A percentile compares a stretch with the other conserved stretches of the same genome.
phyloP scores from a whole-genome alignment of 495 filamentous ascomycete species.

The Halenospora varia region DNA sequence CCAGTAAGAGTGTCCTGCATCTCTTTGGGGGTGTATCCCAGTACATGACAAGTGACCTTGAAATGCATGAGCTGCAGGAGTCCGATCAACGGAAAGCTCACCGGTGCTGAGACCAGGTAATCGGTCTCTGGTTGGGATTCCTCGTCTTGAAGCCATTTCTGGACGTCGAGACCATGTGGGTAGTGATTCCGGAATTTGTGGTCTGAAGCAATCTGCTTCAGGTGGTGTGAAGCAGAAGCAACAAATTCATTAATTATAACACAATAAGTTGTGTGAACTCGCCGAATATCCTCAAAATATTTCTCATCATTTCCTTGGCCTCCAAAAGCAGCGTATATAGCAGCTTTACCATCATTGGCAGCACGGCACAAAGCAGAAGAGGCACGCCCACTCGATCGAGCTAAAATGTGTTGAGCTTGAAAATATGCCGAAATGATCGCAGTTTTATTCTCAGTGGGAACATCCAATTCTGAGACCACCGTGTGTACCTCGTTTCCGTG shows the following conservation, averaged over 20 bases:
- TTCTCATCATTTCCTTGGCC: conserved; percentile 97
- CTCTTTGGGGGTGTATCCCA: conserved; percentile 78
- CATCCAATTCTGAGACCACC: too few relatives aligned
- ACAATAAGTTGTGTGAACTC: conserved; percentile 78
- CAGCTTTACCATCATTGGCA: conserved; percentile 68
- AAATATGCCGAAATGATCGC: too few relatives aligned
- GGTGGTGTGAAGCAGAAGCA: conserved; percentile 69
- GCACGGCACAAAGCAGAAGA: conserved; percentile 84
- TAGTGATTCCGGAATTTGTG: conserved; percentile 81
- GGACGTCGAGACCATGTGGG: conserved; percentile 85
- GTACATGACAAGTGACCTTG: conserved; percentile 77
- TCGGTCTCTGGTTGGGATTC: conserved; percentile 87
- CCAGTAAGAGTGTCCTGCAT: conserved; percentile 73
- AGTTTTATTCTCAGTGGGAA: too few relatives aligned
- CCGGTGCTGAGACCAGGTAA: conserved; percentile 89
- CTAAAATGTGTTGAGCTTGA: too few relatives aligned
- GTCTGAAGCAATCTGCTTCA: conserved; percentile 72
- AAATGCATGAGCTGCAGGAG: conserved; percentile 90
- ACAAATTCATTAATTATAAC: background rate
- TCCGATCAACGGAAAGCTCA: conserved; percentile 94
- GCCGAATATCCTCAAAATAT: conserved; percentile 91
- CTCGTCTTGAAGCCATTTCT: conserved; percentile 79
- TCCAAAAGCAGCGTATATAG: conserved; percentile 84
- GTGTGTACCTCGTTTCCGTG: too few relatives aligned
- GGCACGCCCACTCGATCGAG: background rate